Evolutionary conservation across 345 rosid genomes (phyloP).

Genomic region (Chamaenerion angustifolium): DNA sequence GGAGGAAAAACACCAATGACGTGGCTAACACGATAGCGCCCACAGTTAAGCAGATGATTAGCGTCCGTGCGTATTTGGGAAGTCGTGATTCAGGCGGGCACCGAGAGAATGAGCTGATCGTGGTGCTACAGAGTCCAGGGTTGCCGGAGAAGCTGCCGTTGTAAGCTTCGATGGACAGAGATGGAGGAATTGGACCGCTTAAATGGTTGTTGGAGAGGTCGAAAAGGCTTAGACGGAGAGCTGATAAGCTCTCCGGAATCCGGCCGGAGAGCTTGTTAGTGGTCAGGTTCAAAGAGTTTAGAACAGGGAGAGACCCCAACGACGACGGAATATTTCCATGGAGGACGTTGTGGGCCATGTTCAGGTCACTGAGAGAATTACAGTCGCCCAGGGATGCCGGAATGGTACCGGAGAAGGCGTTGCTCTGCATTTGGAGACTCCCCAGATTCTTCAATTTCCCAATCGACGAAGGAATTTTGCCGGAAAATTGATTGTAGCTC

Average conservation of each 20-base stretch:
- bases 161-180: constrained; percentile 13
- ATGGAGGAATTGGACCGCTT: constrained; percentile 9
- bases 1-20: constrained; percentile 7
- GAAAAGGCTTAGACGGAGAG: constrained; percentile 14
- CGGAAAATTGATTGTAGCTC: constrained; percentile 12
- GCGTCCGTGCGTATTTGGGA: constrained; percentile 7
- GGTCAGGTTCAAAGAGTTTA: constrained; percentile 13
- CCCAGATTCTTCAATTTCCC: constrained; percentile 12
- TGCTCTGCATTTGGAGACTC: constrained; percentile 11
- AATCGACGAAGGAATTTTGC: constrained; percentile 3
- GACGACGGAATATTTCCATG: constrained; percentile 10
- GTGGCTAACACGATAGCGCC: constrained; percentile 3
- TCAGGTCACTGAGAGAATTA: constrained; percentile 9
- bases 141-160: constrained; percentile 16
- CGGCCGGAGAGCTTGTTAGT: constrained; percentile 12
- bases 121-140: constrained; percentile 13
- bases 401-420: constrained; percentile 10
- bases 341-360: constrained; percentile 10
- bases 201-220: constrained; percentile 13
- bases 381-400: constrained; percentile 13
- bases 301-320: constrained; percentile 10
- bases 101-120: constrained; percentile 9
- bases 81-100: constrained; percentile 1
- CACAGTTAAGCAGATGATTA: constrained; percentile 7
- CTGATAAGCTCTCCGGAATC: constrained; percentile 11